Conservation (phyloP, 31 red algal species). For the Asparagopsis taxiformis region DNA sequence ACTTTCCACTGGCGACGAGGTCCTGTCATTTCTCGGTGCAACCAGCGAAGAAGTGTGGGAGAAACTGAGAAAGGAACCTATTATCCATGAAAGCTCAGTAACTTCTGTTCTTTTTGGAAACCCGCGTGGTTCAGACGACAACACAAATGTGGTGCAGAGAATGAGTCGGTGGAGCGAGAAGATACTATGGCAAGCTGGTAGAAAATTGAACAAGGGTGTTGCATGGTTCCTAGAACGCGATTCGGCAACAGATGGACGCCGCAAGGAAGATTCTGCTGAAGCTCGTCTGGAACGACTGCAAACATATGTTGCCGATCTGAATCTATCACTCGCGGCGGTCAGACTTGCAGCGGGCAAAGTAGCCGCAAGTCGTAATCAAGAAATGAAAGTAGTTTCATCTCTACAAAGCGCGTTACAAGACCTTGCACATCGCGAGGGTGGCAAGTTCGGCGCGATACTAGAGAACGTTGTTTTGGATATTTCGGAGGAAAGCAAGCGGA, state of each 20-base stretch:
- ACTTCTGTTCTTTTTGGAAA: slow-evolving; percentile 44
- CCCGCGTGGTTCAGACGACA: neutral
- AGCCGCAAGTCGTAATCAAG: slow-evolving; percentile 7
- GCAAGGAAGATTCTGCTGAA: slow-evolving; percentile 31
- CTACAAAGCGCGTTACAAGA: slow-evolving; percentile 40
- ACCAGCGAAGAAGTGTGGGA: slow-evolving; percentile 39
- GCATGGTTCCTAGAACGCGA: slow-evolving; percentile 61
- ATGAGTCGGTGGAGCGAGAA: slow-evolving; percentile 35
- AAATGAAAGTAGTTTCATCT: neutral
- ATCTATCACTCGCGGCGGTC: slow-evolving; percentile 17
- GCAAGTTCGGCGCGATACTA: slow-evolving; percentile 34
- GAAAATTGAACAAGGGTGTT: slow-evolving; percentile 44
- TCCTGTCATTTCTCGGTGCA: slow-evolving; percentile 52
- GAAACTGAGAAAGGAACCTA: slow-evolving; percentile 25
- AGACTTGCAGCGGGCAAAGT: slow-evolving; percentile 27
- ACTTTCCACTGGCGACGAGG: slow-evolving; percentile 33
- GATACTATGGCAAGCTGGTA: slow-evolving; percentile 50
- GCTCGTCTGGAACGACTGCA: slow-evolving; percentile 50
- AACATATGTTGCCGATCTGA: slow-evolving; percentile 50
- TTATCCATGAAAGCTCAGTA: slow-evolving; percentile 25
- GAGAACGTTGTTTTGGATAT: slow-evolving; percentile 3
- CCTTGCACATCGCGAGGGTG: slow-evolving; percentile 51
- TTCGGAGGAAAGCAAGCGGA: neutral
- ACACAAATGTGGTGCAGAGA: slow-evolving; percentile 13
- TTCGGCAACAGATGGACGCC: neutral